Conservation (phyloP, 2,329 filamentous ascomycete species). For the Emergomyces orientalis region DNA sequence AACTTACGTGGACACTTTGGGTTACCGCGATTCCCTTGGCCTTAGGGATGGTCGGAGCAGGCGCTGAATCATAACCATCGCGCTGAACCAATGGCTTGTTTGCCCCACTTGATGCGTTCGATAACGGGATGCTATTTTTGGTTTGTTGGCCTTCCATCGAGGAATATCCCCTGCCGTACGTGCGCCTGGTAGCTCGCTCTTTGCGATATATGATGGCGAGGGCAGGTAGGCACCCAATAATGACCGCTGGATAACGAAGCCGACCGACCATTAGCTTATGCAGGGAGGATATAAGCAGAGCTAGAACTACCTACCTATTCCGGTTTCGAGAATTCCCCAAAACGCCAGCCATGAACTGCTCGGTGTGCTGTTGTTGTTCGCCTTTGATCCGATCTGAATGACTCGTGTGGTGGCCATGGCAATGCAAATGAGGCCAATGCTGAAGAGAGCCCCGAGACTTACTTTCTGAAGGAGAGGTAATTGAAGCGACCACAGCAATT, state of each 20-base stretch:
- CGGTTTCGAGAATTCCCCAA: slow-evolving; percentile 30
- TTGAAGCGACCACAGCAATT: slow-evolving; percentile 29
- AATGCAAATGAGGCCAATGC: slow-evolving; percentile 22
- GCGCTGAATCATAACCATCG: background rate
- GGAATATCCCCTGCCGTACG: background rate
- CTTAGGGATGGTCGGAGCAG: background rate
- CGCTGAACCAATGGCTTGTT: background rate
- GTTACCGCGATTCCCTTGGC: slow-evolving; percentile 4
- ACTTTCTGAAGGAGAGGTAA: slow-evolving; percentile 28
- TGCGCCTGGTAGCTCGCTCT: slow-evolving; percentile 1
- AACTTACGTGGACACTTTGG: slow-evolving; percentile 4
- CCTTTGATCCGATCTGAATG: slow-evolving; percentile 25
- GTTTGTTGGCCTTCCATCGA: background rate
- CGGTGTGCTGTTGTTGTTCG: slow-evolving; percentile 22
- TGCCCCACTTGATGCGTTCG: background rate
- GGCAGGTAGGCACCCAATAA: slow-evolving; percentile 7
- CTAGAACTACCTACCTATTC: slow-evolving; percentile 23
- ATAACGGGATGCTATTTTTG: slow-evolving; percentile 7
- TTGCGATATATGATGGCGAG: slow-evolving; percentile 8
- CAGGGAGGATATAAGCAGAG: background rate
- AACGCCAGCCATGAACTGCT: slow-evolving; percentile 30
- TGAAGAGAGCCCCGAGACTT: slow-evolving; percentile 23
- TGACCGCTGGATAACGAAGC: slow-evolving; percentile 4
- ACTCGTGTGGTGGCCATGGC: slow-evolving; percentile 22
- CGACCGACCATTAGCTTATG: background rate